Evolutionary conservation across 441 rosid genomes (phyloP), one percentile per base, ranked within the genome.

Genomic region (Capsella rubella): DNA sequence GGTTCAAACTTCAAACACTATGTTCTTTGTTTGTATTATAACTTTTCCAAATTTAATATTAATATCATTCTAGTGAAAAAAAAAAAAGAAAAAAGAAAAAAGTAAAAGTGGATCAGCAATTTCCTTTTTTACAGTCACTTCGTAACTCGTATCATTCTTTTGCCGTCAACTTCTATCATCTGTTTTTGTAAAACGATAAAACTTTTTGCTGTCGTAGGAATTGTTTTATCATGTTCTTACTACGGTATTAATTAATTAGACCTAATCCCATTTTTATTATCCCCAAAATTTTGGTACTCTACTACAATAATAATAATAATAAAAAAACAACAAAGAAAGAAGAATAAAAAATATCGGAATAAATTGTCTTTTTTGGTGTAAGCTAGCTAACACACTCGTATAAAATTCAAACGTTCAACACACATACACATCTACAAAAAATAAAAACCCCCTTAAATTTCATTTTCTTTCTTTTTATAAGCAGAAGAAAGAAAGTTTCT

Each of bases 371-470:
- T 21, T 67, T 71, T 40, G 31, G 37, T 70, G 39, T 57, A 69
- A 73, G 28, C n/a, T 3, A 21, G 3, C 35, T 59, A 43, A 1
- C 16, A 15, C 69, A 45, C 73, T 15, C 67, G 49, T 27, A 53
- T 59, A 67, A 59, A 74, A 45, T 68, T 74, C 68, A 51, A 68
- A 68, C 56, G 8, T 34, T 65, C 53, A 61, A 68, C 39, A 75
- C 69, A 67, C 57, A 62, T 29, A 43, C 27, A 63, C n/a, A 58
- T 25, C 64, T 42, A 21, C 25, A 21, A 21, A 21, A 42, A 42
- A 6, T 9, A 35, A 47, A 49, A 16, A 16, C 18, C 18, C 53
- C 53, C 25, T 49, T 18, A 49, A 16, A 8, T 59, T 18, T 59
- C 64, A 18, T 29, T 54, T 54, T 54, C 18, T 57, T 57, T 58